A percentile compares a stretch with the other conserved stretches of the same genome.
Evolutionary conservation across 176 grass and related monocot species (phyloP).

Genomic region (Zea mays): Zm-B73-REFERENCE-NAM-5.0 NC_050099.1:189370501-189371000

Average conservation of each 20-base stretch:
- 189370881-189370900: slow-evolving; percentile 32
- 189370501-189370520: background rate
- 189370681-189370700: slow-evolving; percentile 13
- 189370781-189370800: slow-evolving; percentile 30
- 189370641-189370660: no score
- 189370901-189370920: slow-evolving; percentile 8
- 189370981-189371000: no score
- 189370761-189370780: slow-evolving; percentile 31
- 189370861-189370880: slow-evolving; percentile 27
- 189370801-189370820: slow-evolving; percentile 69
- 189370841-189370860: slow-evolving; percentile 68
- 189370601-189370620: background rate
- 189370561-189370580: background rate
- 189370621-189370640: background rate
- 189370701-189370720: slow-evolving; percentile 44
- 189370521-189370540: background rate
- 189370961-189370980: no score
- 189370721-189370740: slow-evolving; percentile 40
- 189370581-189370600: background rate
- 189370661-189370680: slow-evolving; percentile 2
- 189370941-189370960: no score
- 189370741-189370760: slow-evolving; percentile 35
- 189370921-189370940: slow-evolving; percentile 33
- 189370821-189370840: slow-evolving; percentile 61
- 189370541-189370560: background rate